Percentiles rank a stretch among this genome's conserved stretches.
These are phyloP conservation scores for Ustilago trichophora DNA, from an alignment of 1,284 basidiomycete genomes.

Conservation along the genomic window DNA sequence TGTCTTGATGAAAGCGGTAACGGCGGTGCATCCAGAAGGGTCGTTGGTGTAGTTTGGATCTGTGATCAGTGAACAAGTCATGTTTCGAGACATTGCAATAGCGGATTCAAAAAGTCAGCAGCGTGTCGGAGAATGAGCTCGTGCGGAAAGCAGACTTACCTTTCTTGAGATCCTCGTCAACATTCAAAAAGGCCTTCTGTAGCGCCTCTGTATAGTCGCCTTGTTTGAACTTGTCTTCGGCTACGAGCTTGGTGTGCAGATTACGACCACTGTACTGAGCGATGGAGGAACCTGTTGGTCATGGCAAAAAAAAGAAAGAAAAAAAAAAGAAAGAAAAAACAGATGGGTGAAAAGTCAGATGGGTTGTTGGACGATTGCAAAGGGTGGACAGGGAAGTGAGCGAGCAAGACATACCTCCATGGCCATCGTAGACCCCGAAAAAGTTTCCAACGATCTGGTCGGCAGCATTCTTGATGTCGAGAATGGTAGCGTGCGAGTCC, in stretches of 20 bases:
- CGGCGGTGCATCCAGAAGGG: conserved; percentile 95
- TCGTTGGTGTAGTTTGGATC: conserved; percentile 88
- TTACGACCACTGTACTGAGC: conserved; percentile 90
- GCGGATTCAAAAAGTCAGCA: too few relatives aligned
- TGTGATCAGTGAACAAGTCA: too few relatives aligned
- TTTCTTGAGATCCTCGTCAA: conserved; percentile 90
- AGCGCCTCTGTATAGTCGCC: conserved; percentile 80
- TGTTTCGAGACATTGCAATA: too few relatives aligned
- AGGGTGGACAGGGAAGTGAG: too few relatives aligned
- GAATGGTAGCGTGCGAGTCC: conserved; percentile 88
- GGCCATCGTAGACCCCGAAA: conserved; percentile 98
- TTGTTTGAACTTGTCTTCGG: conserved; percentile 78
- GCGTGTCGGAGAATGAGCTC: too few relatives aligned
- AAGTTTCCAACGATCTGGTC: conserved; percentile 71
- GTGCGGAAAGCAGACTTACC: too few relatives aligned
- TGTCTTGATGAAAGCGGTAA: conserved; percentile 73
- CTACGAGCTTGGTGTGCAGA: conserved; percentile 81
- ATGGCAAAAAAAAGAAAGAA: too few relatives aligned
- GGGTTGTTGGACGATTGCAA: not conserved
- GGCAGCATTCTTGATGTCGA: conserved; percentile 67
- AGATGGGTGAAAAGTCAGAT: not conserved
- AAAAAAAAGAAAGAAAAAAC: not conserved
- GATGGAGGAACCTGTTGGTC: conserved; percentile 83
- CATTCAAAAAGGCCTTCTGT: conserved; percentile 89
- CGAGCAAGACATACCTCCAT: conserved; percentile 80